Evolutionary conservation across 116 monocot species (phyloP).

Genomic region (Phalaenopsis hybrid): DNA sequence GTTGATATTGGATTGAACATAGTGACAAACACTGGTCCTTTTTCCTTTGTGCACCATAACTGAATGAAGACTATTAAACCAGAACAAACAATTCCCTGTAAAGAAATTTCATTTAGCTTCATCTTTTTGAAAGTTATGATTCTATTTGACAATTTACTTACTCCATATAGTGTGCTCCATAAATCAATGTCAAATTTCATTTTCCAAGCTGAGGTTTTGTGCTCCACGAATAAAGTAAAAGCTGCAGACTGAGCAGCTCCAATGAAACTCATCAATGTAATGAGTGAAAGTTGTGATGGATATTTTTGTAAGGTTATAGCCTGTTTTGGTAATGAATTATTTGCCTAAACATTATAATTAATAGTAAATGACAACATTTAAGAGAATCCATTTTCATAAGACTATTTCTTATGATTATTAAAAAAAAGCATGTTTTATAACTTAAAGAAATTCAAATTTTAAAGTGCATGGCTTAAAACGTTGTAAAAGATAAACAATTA

Average conservation of each 20-base stretch:
- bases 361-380: neutral
- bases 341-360: neutral
- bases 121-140: too few relatives aligned
- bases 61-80: slow-evolving; percentile 70
- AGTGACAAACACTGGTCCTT: slow-evolving; percentile 85
- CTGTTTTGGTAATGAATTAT: neutral
- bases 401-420: too few relatives aligned
- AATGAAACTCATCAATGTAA: slow-evolving; percentile 1
- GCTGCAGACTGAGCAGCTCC: neutral
- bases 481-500: too few relatives aligned
- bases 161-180: slow-evolving; percentile 2
- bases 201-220: neutral
- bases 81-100: slow-evolving; percentile 19
- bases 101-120: neutral
- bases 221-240: neutral
- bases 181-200: neutral
- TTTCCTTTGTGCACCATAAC: slow-evolving; percentile 72
- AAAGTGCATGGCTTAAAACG: too few relatives aligned
- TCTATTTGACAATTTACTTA: neutral
- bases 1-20: slow-evolving; percentile 83
- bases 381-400: too few relatives aligned
- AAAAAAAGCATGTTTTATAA: too few relatives aligned
- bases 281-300: slow-evolving; percentile 1
- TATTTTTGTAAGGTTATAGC: slow-evolving; percentile 2
- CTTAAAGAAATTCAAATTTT: too few relatives aligned